A percentile compares a stretch with the other conserved stretches of the same genome.
phyloP scores from a whole-genome alignment of 2,329 filamentous ascomycete species.

The Penicillium sp. region DNA sequence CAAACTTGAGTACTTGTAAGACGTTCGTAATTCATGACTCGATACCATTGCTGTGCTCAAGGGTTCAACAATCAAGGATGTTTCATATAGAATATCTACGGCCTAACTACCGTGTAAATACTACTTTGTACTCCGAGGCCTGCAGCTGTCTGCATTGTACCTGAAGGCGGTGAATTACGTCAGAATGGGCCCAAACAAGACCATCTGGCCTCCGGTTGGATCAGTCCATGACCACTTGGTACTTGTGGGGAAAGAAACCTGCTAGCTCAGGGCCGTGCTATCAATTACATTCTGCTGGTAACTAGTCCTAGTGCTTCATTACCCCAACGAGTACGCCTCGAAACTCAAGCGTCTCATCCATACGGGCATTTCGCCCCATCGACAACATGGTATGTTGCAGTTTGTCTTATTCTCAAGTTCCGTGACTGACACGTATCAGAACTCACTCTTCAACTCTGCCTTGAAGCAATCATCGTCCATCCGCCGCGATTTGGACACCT shows the following conservation, averaged over 20 bases:
- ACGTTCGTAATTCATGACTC: background rate
- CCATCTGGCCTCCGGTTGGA: conserved; percentile 31
- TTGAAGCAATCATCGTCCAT: conserved; percentile 79
- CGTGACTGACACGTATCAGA: conserved; percentile 49
- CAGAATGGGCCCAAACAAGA: conserved; percentile 30
- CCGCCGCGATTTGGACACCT: conserved; percentile 68
- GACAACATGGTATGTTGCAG: conserved; percentile 11
- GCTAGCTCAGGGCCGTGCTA: background rate
- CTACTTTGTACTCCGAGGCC: background rate
- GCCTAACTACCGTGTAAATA: background rate
- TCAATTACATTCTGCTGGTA: background rate
- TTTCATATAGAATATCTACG: background rate
- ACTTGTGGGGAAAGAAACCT: background rate
- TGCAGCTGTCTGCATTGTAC: background rate
- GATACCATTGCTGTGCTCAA: too few species aligned
- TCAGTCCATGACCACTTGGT: background rate
- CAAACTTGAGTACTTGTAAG: background rate
- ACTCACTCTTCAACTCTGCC: conserved; percentile 79
- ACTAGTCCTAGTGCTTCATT: background rate
- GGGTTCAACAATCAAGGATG: too few species aligned
- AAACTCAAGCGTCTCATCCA: background rate
- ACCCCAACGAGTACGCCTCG: background rate
- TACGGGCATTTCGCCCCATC: conserved; percentile 11
- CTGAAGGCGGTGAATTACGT: conserved; percentile 37
- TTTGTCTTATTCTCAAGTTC: background rate